Base-by-base conservation (phyloP, 2,329 filamentous ascomycete genomes). In the Ascosphaera apis region DNA sequence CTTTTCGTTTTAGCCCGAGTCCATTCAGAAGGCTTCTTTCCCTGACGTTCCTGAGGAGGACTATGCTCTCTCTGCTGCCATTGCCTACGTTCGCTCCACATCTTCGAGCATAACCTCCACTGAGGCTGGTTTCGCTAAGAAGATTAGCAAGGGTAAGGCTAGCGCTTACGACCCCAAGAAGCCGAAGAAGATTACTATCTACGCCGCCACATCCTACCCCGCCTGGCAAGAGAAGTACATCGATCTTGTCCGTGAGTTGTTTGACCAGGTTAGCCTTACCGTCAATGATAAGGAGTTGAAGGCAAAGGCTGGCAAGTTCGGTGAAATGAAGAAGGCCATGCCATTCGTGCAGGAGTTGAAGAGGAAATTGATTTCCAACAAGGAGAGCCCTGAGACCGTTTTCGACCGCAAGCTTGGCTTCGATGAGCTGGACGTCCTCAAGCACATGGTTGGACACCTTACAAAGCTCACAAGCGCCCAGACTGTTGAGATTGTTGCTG, bases 251-350 rank as follows among this genome's bases (percentile, higher is more conserved):
- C 71, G 72, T 44, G 67, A 78, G 48, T 61, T 71, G 41, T 82
- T 82, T 58, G 66, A 79, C 41, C 54, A 66, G 13, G 45, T 66
- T 34, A 69, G 60, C 44, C 62, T 78, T 43, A 60, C 62, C 7
- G 58, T 78, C 43, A 75, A 91, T 50, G 80, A 91, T 53, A 91
- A 91, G 62, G 72, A 70, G 38, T 62, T 93, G 33, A 79, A 73
- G 48, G 73, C 72, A 44, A 69, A 73, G 50, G 75, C 93, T 39
- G 72, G 72, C 45, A 91, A 91, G 63, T 65, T 82, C 50, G 73
- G 72, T 31, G 56, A 59, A 43, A 82, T 83, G 67, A 98, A 95
- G 71, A 88, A 91, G 61, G 86, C 83, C 2, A 95, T 95, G 86
- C 88, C 88, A 0, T 95, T 93, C 50, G 75, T 93, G 35, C 84